Base-by-base conservation (phyloP, 2,329 filamentous ascomycete genomes). In the Metarhizium sp. region DNA sequence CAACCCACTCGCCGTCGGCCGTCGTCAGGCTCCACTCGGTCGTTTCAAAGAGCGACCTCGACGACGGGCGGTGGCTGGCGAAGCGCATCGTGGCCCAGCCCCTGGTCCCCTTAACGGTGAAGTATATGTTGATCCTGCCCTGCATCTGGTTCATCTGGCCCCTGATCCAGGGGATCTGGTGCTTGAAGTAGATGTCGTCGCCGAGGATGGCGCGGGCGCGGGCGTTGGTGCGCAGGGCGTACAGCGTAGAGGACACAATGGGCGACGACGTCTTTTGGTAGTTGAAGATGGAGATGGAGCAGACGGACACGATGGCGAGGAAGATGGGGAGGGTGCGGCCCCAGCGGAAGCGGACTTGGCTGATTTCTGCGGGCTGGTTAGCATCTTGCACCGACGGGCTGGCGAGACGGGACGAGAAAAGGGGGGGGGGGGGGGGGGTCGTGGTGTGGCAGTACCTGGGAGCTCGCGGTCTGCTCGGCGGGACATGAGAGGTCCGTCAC, bases 251-350 rank as follows among this genome's bases (percentile, higher is more conserved):
- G 55, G 84, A 84, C n/a, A 96, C 88, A 34, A 92, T 82, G 54
- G 88, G 88, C 30, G 85, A 90, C n/a, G 88, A 90, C 56, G 86
- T 84, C 72, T 96, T 96, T 71, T 99, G 92, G 81, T 99, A 97
- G 80, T 99, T 99, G 87, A 99, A 97, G 72, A 99, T 96, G 62
- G 87, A 90, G 58, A 95, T 75, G 61, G 86, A 85, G 61, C 86
- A 87, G 55, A 79, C 77, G 51, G 82, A 80, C 63, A 96, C 83
- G 59, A 90, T 76, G 59, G 81, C 71, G 53, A 87, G 69, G 79
- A 97, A 97, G 68, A 95, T 75, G 54, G 92, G 92, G 38, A 96
- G 72, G 1, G 90, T 90, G 63, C 81, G 81, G 55, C 78, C 68
- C 87, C 88, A 92, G 62, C 78, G 77, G 67, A 82, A 81, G 51